Percentiles rank a stretch among this genome's conserved stretches.
These are phyloP conservation scores for Debaryomyces subglobosus DNA, from an alignment of 1,139 yeast genomes.

Conservation along the genomic window DNA sequence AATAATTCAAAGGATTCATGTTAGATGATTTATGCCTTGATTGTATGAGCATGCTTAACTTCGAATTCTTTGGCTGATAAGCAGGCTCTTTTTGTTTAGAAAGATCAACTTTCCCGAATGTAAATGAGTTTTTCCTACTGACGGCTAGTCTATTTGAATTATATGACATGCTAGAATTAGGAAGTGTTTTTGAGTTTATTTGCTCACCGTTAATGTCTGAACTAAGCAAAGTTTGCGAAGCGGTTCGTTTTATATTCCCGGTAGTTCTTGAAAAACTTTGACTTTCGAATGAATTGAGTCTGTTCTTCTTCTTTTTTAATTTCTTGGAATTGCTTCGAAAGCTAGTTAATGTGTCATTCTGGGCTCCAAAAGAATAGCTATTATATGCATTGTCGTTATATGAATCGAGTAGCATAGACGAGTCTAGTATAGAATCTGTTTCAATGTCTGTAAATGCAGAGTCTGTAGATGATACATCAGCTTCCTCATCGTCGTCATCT, in stretches of 20 bases:
- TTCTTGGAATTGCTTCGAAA: constrained; percentile 17
- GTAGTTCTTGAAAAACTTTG: constrained; percentile 19
- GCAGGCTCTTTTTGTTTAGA: not conserved
- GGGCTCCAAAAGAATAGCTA: constrained; percentile 21
- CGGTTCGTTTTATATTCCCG: constrained; percentile 8
- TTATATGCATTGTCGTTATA: constrained; percentile 19
- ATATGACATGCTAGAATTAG: not conserved
- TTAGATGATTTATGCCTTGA: constrained; percentile 38
- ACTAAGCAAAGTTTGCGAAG: constrained; percentile 12
- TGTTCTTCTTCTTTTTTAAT: constrained; percentile 22
- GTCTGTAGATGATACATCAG: constrained; percentile 37
- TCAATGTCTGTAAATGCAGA: constrained; percentile 52
- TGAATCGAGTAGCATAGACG: constrained; percentile 35
- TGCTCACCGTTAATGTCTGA: not conserved
- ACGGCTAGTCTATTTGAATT: not conserved
- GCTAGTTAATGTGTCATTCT: constrained; percentile 12
- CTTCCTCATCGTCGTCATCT: constrained; percentile 26
- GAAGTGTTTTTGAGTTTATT: not conserved
- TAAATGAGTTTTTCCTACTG: constrained; percentile 4
- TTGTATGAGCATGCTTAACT: constrained; percentile 45
- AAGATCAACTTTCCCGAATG: constrained; percentile 9
- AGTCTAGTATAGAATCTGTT: constrained; percentile 40
- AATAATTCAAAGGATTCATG: constrained; percentile 56
- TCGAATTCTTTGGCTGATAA: constrained; percentile 21
- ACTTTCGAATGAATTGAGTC: constrained; percentile 21